phyloP scores from a whole-genome alignment of 2,329 filamentous ascomycete species.

The Paecilomyces formosus region DNA sequence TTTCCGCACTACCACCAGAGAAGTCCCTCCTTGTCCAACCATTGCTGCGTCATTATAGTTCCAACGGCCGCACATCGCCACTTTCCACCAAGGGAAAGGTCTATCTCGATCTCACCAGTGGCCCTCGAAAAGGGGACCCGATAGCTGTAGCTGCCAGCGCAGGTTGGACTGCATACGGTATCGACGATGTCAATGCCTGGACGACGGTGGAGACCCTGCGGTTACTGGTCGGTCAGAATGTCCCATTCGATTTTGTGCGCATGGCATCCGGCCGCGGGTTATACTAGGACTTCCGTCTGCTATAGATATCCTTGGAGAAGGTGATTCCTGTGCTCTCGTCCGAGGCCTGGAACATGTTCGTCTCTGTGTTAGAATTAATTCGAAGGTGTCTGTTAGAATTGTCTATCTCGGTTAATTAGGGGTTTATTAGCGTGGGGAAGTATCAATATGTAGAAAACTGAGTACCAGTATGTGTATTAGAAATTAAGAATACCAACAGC shows the following conservation, averaged over 20 bases:
- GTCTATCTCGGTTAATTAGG: no score
- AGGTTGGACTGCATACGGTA: conserved; percentile 73
- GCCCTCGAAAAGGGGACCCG: conserved; percentile 60
- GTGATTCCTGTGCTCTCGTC: neutral
- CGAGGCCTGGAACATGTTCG: neutral
- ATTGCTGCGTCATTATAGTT: conserved; percentile 63
- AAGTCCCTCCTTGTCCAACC: conserved; percentile 74
- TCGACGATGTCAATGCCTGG: conserved; percentile 73
- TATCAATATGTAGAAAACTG: no score
- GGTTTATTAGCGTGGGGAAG: no score
- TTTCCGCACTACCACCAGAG: conserved; percentile 70
- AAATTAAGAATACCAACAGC: no score
- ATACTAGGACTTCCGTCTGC: conserved; percentile 30
- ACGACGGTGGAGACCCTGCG: conserved; percentile 76
- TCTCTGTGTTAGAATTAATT: no score
- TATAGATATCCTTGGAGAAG: neutral
- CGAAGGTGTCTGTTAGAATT: no score
- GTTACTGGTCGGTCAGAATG: conserved; percentile 75
- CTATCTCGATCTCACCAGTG: conserved; percentile 71
- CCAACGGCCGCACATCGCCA: conserved; percentile 30
- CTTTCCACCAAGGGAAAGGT: conserved; percentile 51
- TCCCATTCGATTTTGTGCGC: conserved; percentile 79
- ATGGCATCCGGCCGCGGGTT: conserved; percentile 57
- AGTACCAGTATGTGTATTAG: no score
- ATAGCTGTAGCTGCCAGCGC: conserved; percentile 62